phyloP scores from a whole-genome alignment of 148 eudicot genomes.

The Rhododendron ferrugineum region DNA sequence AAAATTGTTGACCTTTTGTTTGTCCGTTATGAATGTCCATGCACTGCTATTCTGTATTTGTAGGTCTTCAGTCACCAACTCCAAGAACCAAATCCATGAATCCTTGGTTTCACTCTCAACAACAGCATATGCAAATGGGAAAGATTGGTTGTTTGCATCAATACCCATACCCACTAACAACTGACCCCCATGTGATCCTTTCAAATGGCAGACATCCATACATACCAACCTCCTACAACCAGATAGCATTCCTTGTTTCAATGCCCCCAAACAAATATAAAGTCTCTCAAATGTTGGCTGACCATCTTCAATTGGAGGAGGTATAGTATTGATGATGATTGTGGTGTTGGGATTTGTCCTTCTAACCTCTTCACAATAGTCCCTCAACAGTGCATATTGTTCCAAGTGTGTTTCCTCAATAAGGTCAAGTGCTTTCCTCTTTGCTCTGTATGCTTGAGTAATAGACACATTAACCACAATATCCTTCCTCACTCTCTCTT shows the following conservation, averaged over 20 bases:
- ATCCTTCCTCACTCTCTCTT: neutral
- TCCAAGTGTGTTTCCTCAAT: neutral
- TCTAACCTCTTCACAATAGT: neutral
- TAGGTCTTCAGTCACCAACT: neutral
- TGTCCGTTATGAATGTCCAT: neutral
- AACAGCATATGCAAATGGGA: neutral
- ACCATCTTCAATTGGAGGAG: neutral
- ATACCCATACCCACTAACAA: too few relatives aligned
- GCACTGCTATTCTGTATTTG: neutral
- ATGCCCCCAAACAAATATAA: too few relatives aligned
- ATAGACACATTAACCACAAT: neutral
- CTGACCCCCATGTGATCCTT: too few relatives aligned
- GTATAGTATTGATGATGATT: neutral
- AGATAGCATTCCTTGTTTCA: too few relatives aligned
- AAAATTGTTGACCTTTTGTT: neutral
- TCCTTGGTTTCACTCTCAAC: neutral
- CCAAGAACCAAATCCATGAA: neutral
- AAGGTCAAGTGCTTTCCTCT: neutral
- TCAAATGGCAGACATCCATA: too few relatives aligned
- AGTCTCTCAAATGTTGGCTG: neutral
- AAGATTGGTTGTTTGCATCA: neutral
- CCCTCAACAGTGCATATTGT: neutral
- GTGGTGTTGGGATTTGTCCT: neutral
- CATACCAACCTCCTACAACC: too few relatives aligned
- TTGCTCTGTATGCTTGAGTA: neutral